A percentile compares a stretch with the other conserved stretches of the same genome.
phyloP scores from a whole-genome alignment of 176 grass and related monocot genomes.

The Poa annua region DNA sequence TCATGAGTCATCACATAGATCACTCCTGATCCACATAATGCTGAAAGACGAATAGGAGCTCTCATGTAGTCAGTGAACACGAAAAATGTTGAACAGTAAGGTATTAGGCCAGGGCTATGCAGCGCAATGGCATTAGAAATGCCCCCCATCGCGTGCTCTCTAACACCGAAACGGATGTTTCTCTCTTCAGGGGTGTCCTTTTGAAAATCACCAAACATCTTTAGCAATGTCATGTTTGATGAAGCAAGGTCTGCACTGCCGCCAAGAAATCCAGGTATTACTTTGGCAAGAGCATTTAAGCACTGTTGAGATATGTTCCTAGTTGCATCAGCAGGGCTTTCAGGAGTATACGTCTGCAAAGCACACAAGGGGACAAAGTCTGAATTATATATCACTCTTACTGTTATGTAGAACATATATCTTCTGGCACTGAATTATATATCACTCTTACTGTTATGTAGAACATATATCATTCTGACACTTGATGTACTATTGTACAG shows the following conservation, averaged over 20 bases:
- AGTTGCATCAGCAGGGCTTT: slow-evolving; percentile 53
- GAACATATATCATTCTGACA: neutral
- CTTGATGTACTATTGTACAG: neutral
- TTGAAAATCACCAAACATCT: slow-evolving; percentile 67
- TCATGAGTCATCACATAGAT: slow-evolving; percentile 75
- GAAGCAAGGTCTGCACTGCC: slow-evolving; percentile 67
- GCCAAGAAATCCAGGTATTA: slow-evolving; percentile 65
- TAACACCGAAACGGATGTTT: slow-evolving; percentile 64
- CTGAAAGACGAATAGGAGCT: slow-evolving; percentile 62
- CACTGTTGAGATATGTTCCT: slow-evolving; percentile 60
- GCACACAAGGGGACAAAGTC: neutral
- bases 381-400: neutral
- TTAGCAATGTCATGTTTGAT: slow-evolving; percentile 65
- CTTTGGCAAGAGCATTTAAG: slow-evolving; percentile 64
- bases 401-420: neutral
- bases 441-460: neutral
- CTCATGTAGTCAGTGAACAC: slow-evolving; percentile 74
- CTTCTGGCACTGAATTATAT: neutral
- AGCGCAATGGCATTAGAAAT: slow-evolving; percentile 61
- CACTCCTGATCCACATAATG: slow-evolving; percentile 52
- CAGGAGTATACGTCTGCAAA: slow-evolving; percentile 44
- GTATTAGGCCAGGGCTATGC: slow-evolving; percentile 58
- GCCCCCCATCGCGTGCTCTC: slow-evolving; percentile 66
- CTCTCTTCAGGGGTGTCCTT: slow-evolving; percentile 58
- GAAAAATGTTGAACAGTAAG: slow-evolving; percentile 69